Base-by-base conservation (phyloP, 2,329 filamentous ascomycete species). In the Talaromyces sp. region DNA sequence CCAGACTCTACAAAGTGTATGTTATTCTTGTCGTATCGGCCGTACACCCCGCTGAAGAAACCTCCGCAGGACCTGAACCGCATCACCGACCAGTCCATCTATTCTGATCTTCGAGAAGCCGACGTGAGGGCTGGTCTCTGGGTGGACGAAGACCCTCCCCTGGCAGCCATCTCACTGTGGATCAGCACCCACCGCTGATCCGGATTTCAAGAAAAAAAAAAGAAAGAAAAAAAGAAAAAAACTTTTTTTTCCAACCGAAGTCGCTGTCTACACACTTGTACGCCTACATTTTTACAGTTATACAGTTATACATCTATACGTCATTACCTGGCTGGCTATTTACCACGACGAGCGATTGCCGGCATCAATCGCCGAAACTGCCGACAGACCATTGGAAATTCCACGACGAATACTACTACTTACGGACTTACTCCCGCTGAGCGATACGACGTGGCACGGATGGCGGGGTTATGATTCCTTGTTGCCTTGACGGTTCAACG, bases 81-180 rank as follows among this genome's bases (percentile, higher is more conserved):
- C 27, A 78, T 87, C 63, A 86, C 84, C 14, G 83, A 87, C 64
- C 76, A 79, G 52, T 76, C 82, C 64, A 81, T 87, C 54, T 77
- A 84, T 56, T 76, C 80, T 59, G 81, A 82, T 31, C 78, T 87
- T 19, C 80, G 81, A 63, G 74, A 78, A 27, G 80, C 82, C 46
- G 85, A 87, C 67, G 67, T 75, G 50, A 74, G 80, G 49, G 82
- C 84, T 64, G 82, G 83, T 43, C 85, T 86, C 73, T 88, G 85
- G 84, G 75, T 86, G 51, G 73, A 75, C 41, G 85, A 88, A 63
- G 85, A 87, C 67, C 85, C 85, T 3, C 77, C 81, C 8, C 73
- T 87, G 60, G 75, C 77, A 17, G 75, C 76, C 21, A 83, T 86
- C 54, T 77, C 75, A 26, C 68, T 69, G 35, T 81, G 78, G 76